Evolutionary conservation across 2,329 filamentous ascomycete species (phyloP), one percentile per base, ranked within the genome.

Genomic region (Ceratocystis cubensis): DNA sequence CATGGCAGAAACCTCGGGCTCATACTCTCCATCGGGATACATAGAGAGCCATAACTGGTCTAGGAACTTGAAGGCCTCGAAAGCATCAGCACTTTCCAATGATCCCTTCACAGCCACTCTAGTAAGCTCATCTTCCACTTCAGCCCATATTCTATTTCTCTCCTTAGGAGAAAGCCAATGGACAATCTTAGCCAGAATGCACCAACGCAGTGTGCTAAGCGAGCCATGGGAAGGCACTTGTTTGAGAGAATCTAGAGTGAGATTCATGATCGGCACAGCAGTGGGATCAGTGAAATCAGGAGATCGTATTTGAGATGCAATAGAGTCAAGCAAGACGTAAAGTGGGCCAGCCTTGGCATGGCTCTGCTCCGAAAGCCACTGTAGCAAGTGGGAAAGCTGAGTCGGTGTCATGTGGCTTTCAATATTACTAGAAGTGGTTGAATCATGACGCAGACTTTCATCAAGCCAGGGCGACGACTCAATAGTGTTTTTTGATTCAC

Each of bases 261-360:
- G 69, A 6, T 77, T 73, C 28, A 77, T 75, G 2, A 81, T 71
- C 61, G 73, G 74, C 25, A 72, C 73, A 5, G 76, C 76, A 1
- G 77, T 72, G 2, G 74, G 75, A 69, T 82, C 78, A 4, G 77
- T 72, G 22, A 76, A 78, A 1, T 77, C 73, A 59, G 81, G 77
- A 15, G 73, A 74, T 2, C 70, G 73, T 5, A 82, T 70, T 2
- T 78, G 79, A 25, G 75, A 72, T 0, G 76, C 75, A 44, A 82
- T 72, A 1, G 76, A 74, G 59, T 78, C 75, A 8, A 79, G 70
- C 28, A 82, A 76, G 4, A 80, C 71, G 25, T 78, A 76, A 4
- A 75, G 71, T 0, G 78, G 74, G 2, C 71, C 70, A 4, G 69
- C 73, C 61, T 61, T 74, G 65, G 67, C 73, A 61, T 15, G 70